Percentiles rank a stretch among this genome's conserved stretches.
Conservation (phyloP, 139 green algal species). For the Chlamydomonas asymmetrica region DNA sequence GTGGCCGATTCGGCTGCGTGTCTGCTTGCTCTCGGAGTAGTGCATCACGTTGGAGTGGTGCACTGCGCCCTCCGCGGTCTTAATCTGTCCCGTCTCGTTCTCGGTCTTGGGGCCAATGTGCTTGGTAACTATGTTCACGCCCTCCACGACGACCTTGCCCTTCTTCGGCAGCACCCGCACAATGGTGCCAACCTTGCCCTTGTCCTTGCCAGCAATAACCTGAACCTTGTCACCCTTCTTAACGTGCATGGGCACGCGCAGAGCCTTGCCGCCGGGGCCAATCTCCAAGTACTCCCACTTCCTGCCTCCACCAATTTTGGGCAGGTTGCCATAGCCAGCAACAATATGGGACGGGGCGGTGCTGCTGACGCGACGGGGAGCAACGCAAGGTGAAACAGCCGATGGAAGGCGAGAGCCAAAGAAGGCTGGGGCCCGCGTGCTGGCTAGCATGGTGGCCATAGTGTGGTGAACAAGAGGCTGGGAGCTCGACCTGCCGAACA, state of each 20-base stretch:
- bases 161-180: conserved; percentile 74
- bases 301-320: conserved; percentile 76
- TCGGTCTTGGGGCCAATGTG: conserved; percentile 77
- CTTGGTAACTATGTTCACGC: conserved; percentile 90
- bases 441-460: conserved; percentile 22
- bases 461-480: too few species aligned
- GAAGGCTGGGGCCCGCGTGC: conserved; percentile 8
- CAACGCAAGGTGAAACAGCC: neutral
- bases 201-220: conserved; percentile 89
- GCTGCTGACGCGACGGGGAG: conserved; percentile 6
- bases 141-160: conserved; percentile 87
- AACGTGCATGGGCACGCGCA: conserved; percentile 85
- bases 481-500: too few species aligned
- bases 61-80: conserved; percentile 86
- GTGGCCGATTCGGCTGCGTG: conserved; percentile 69
- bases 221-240: conserved; percentile 86
- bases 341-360: conserved; percentile 18
- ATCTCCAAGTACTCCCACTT: conserved; percentile 83
- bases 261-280: conserved; percentile 79
- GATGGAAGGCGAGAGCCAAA: neutral
- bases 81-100: conserved; percentile 83
- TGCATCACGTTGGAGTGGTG: conserved; percentile 97
- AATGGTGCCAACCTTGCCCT: conserved; percentile 92
- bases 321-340: conserved; percentile 39
- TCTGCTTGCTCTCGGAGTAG: conserved; percentile 79